phyloP scores from a whole-genome alignment of 2,329 filamentous ascomycete genomes.

The Xylariaceae sp. region DNA sequence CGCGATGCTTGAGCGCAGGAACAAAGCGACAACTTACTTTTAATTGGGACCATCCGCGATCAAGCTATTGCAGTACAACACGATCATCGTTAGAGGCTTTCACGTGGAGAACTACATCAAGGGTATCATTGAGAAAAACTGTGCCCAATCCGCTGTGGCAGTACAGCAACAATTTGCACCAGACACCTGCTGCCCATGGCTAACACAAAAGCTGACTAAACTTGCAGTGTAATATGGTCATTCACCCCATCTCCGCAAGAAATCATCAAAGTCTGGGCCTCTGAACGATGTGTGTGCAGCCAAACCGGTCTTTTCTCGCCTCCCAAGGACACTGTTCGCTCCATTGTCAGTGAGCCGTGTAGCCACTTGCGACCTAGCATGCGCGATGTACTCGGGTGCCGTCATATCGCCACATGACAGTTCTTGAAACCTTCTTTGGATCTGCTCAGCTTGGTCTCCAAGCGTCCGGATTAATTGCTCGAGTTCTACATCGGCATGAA shows the following conservation, averaged over 20 bases:
- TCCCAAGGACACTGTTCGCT: conserved; percentile 4
- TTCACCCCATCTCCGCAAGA: conserved; percentile 24
- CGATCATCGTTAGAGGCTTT: too few species aligned
- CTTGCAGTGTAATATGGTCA: neutral
- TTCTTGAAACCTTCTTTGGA: conserved; percentile 19
- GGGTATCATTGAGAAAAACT: too few species aligned
- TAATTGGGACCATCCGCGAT: neutral
- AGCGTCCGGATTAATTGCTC: conserved; percentile 30
- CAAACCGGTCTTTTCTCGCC: conserved; percentile 3
- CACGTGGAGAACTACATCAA: too few species aligned
- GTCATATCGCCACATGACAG: conserved; percentile 17
- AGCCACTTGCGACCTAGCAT: conserved; percentile 19
- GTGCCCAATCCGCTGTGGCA: too few species aligned
- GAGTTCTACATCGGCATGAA: conserved; percentile 27
- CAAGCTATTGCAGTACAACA: too few species aligned
- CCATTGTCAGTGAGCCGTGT: conserved; percentile 17
- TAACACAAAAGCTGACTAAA: neutral
- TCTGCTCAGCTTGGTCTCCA: conserved; percentile 21
- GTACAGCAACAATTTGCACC: too few species aligned
- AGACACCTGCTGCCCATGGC: neutral
- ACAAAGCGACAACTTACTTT: neutral
- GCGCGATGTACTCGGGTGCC: conserved; percentile 24
- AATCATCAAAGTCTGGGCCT: conserved; percentile 19
- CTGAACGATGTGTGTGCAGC: conserved; percentile 9
- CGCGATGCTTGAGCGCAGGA: neutral